phyloP scores from a whole-genome alignment of 2,329 filamentous ascomycete species.

The Penicillium sp. region DNA sequence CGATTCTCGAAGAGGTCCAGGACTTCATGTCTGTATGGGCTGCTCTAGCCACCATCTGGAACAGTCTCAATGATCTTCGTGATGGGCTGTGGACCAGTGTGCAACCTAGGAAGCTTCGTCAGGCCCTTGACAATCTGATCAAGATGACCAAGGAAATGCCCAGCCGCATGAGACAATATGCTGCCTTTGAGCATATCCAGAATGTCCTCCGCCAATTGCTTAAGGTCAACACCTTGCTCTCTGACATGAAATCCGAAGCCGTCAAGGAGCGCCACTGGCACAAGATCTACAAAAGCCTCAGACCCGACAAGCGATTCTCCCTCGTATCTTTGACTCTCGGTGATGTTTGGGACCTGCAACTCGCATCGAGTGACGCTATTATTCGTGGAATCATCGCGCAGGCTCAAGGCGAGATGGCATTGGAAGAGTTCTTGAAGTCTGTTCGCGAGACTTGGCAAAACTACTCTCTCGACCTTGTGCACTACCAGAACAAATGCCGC shows the following conservation, averaged over 20 bases:
- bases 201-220: slow-evolving; percentile 82
- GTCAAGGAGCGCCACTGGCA: slow-evolving; percentile 96
- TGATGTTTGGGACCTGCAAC: slow-evolving; percentile 96
- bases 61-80: slow-evolving; percentile 87
- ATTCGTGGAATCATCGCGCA: slow-evolving; percentile 94
- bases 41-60: slow-evolving; percentile 93
- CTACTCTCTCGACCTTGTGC: slow-evolving; percentile 90
- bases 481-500: slow-evolving; percentile 97
- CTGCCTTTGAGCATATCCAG: slow-evolving; percentile 98
- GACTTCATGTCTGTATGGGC: slow-evolving; percentile 99
- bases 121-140: slow-evolving; percentile 85
- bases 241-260: slow-evolving; percentile 93
- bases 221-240: slow-evolving; percentile 85
- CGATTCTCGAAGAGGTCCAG: slow-evolving; percentile 90
- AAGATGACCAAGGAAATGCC: slow-evolving; percentile 99
- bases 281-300: slow-evolving; percentile 95
- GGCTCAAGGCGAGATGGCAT: slow-evolving; percentile 95
- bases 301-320: slow-evolving; percentile 90
- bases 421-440: slow-evolving; percentile 96
- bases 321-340: slow-evolving; percentile 94
- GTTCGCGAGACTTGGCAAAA: slow-evolving; percentile 97
- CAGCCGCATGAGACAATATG: slow-evolving; percentile 97
- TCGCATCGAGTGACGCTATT: slow-evolving; percentile 80
- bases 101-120: slow-evolving; percentile 87
- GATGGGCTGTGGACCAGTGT: slow-evolving; percentile 95